Evolutionary conservation across 257 asterid species (phyloP), one percentile per base, ranked within the genome.

Genomic region (Solanum lycopersicoides): DNA sequence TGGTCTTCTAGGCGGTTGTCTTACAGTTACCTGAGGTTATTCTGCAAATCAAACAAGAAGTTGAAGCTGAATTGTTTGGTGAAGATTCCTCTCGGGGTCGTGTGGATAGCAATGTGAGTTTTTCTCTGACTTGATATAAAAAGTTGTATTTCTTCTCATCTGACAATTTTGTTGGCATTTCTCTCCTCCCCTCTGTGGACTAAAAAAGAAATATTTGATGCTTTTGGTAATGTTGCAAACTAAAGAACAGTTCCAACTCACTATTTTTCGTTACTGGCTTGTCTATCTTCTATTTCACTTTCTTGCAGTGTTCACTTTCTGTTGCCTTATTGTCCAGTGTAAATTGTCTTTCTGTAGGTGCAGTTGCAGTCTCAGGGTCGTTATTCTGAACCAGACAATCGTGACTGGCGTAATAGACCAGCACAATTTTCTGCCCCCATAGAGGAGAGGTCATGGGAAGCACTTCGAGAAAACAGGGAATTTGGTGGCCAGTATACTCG

Each of bases 41-140:
- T 85, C 89, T 94, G 37, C 92, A 92, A 91, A 94, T 94, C 79
- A 96, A 95, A 90, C 95, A 93, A 89, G 99, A 95, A 87, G 86
- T 96, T 87, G 99, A 95, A 83, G 94, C 95, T 69, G 99, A 97
- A 77, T 12, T 93, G 91, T 93, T 93, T 91, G 98, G 98, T 28
- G 87, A 89, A 77, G 98, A 96, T 73, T 90, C 94, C 60, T 92
- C 86, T 90, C 93, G 98, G 98, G 92, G 89, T 83, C 98, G 90
- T 73, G 98, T 87, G 37, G 99, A 97, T 89, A 92, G 59, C 83
- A 93, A 59, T 93, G 99, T 97, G 90, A 92, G 97, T 90, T 83
- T 44, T 84, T 74, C 11, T 65, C 47, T 50, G n/a, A 39, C 37
- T 83, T 86, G 23, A 21, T 71, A 11, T 86, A 30, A 82, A 9